phyloP scores from a whole-genome alignment of 257 asterid genomes.

The Rehmannia glutinosa region DNA sequence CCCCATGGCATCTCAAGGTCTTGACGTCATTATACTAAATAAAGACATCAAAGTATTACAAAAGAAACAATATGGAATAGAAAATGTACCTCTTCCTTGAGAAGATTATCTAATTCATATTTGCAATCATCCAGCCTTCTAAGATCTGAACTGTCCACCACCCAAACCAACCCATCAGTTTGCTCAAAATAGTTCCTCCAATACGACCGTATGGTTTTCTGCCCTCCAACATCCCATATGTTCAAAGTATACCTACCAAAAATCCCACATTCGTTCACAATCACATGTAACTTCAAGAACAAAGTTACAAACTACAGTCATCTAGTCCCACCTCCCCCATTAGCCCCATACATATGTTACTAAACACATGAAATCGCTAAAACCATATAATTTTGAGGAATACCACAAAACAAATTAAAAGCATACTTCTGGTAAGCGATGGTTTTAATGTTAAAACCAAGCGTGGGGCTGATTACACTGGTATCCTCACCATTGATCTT shows the following conservation, averaged over 20 bases:
- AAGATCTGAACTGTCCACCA: slow-evolving; percentile 94
- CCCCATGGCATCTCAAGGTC: not conserved
- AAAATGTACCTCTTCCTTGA: slow-evolving; percentile 75
- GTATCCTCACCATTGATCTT: slow-evolving; percentile 97
- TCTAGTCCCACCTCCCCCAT: too few relatives aligned
- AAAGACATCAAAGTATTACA: not conserved
- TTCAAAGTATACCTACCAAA: slow-evolving; percentile 69
- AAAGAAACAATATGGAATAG: not conserved
- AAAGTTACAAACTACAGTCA: too few relatives aligned
- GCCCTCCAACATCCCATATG: slow-evolving; percentile 99
- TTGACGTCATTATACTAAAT: not conserved
- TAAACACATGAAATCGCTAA: not conserved
- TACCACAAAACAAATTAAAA: too few relatives aligned
- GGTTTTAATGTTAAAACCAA: slow-evolving; percentile 95
- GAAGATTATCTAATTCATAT: slow-evolving; percentile 84
- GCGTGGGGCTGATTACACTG: slow-evolving; percentile 88
- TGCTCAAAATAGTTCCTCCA: slow-evolving; percentile 99
- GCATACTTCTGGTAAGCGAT: slow-evolving; percentile 67
- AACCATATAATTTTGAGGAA: too few relatives aligned
- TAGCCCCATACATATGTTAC: too few relatives aligned
- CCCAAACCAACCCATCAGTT: slow-evolving; percentile 97
- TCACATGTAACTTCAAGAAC: not conserved
- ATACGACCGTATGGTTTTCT: slow-evolving; percentile 89
- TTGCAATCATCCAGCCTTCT: slow-evolving; percentile 91
- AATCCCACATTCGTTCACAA: slow-evolving; percentile 7